These are phyloP conservation scores for Cronartium ribicola DNA, from an alignment of 1,284 basidiomycete species.

Conservation along the genomic window DNA sequence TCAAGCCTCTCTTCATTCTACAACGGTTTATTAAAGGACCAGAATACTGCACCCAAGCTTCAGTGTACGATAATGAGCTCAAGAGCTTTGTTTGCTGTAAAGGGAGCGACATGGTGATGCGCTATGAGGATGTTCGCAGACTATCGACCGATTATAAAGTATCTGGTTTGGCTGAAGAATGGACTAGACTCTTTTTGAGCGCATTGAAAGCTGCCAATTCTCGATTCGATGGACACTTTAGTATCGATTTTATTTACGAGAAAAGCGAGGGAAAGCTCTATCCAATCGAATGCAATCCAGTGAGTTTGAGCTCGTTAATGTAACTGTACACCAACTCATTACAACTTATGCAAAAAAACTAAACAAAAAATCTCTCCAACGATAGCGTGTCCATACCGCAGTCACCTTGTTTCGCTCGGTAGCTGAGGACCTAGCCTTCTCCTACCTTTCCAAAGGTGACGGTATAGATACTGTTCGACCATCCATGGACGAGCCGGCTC, in stretches of 20 bases:
- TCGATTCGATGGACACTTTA: neutral
- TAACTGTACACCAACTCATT: neutral
- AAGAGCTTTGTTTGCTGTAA: constrained; percentile 1
- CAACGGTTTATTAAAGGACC: neutral
- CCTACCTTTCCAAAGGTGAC: neutral
- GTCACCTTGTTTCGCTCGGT: neutral
- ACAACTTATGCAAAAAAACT: neutral
- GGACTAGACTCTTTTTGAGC: neutral
- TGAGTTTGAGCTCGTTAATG: neutral
- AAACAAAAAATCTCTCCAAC: neutral
- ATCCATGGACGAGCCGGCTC: neutral
- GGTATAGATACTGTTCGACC: neutral
- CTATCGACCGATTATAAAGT: neutral
- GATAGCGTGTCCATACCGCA: neutral
- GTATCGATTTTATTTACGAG: neutral
- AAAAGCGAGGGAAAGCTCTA: neutral
- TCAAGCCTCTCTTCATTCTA: neutral
- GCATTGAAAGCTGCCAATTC: neutral
- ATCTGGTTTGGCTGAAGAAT: neutral
- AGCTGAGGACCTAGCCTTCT: neutral
- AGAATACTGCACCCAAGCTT: neutral
- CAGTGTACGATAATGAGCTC: neutral
- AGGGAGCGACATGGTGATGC: neutral
- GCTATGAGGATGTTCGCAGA: neutral
- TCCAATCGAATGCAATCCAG: constrained; percentile 1